phyloP scores from a whole-genome alignment of 805 yeast species.

The Myxozyma sirexii region DNA sequence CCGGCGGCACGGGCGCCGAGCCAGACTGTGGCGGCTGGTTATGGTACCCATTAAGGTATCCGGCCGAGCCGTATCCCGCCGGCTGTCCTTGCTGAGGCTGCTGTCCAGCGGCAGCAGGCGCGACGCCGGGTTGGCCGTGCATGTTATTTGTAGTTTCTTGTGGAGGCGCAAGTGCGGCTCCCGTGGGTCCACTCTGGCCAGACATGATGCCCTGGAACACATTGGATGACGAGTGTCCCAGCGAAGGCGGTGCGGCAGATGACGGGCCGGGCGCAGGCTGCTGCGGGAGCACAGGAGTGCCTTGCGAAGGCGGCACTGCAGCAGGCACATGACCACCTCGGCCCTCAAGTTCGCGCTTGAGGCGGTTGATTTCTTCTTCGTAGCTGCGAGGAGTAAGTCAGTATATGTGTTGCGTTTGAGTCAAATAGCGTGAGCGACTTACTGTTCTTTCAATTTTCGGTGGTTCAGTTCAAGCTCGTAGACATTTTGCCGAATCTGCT shows the following conservation, averaged over 20 bases:
- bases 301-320: slow-evolving; percentile 45
- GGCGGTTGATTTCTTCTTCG: slow-evolving; percentile 85
- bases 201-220: slow-evolving; percentile 43
- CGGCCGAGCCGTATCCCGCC: slow-evolving; percentile 27
- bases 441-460: slow-evolving; percentile 87
- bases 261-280: slow-evolving; percentile 12
- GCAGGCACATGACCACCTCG: slow-evolving; percentile 64
- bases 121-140: slow-evolving; percentile 36
- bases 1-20: neutral
- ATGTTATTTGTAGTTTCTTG: slow-evolving; percentile 35
- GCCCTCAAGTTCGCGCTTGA: slow-evolving; percentile 82
- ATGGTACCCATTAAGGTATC: slow-evolving; percentile 32
- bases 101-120: slow-evolving; percentile 13
- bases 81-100: slow-evolving; percentile 29
- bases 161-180: slow-evolving; percentile 36
- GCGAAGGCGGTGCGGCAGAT: slow-evolving; percentile 35
- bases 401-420: no score
- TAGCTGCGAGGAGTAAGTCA: no score
- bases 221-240: slow-evolving; percentile 39
- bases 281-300: slow-evolving; percentile 18
- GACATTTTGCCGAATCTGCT: slow-evolving; percentile 90
- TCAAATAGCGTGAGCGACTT: no score
- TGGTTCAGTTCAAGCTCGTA: slow-evolving; percentile 93
- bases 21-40: slow-evolving; percentile 24
- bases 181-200: slow-evolving; percentile 39